phyloP scores from a whole-genome alignment of 1,284 basidiomycete genomes.

The Ceratobasidium sp. region DNA sequence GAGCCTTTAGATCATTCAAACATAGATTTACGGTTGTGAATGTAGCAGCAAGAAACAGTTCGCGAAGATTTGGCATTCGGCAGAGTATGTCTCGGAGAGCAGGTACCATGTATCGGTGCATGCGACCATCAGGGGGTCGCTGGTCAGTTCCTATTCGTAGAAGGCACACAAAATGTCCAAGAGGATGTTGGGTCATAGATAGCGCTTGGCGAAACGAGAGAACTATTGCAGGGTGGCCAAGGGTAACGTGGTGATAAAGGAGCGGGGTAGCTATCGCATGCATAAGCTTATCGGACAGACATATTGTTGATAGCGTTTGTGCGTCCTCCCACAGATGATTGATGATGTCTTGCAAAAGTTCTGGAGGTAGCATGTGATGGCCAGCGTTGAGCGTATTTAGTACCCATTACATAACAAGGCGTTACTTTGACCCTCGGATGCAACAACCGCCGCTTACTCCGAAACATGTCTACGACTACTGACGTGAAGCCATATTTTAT shows the following conservation, averaged over 20 bases:
- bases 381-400: background rate
- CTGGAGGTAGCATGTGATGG: background rate
- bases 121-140: background rate
- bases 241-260: background rate
- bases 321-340: background rate
- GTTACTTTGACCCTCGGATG: background rate
- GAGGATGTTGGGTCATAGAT: background rate
- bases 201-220: background rate
- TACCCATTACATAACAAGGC: background rate
- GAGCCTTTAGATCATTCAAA: background rate
- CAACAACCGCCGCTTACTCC: background rate
- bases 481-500: constrained; percentile 57
- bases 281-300: background rate
- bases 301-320: background rate
- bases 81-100: background rate
- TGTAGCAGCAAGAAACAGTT: background rate
- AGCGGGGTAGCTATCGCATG: background rate
- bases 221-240: background rate
- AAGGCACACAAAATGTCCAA: background rate
- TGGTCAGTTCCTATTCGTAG: background rate
- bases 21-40: background rate
- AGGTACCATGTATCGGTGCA: background rate
- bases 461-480: constrained; percentile 7
- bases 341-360: background rate
- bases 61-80: background rate